Evolutionary conservation across 2,329 filamentous ascomycete genomes (phyloP).

Genomic region (Ophioceras dolichostomum): DNA sequence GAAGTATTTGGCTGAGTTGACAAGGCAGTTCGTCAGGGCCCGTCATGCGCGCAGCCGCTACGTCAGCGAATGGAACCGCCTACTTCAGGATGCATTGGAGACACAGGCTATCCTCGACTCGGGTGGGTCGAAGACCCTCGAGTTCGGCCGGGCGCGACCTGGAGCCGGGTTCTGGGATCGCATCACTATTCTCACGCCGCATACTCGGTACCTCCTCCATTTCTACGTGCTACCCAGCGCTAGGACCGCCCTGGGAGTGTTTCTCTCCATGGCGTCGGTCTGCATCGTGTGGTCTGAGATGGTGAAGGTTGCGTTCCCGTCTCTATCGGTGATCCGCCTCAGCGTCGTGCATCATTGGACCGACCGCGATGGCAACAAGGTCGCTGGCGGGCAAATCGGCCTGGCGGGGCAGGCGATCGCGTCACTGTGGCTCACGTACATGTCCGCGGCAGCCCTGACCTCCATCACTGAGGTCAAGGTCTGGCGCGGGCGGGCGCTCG

Average conservation of each 20-base stretch:
- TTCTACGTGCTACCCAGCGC: slow-evolving; percentile 60
- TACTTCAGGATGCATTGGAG: slow-evolving; percentile 62
- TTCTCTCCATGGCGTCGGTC: slow-evolving; percentile 64
- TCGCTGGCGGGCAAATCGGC: slow-evolving; percentile 68
- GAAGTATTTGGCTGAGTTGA: slow-evolving; percentile 83
- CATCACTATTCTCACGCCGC: slow-evolving; percentile 59
- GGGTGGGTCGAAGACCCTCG: slow-evolving; percentile 64
- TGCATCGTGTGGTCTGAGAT: slow-evolving; percentile 91
- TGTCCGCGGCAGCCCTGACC: slow-evolving; percentile 80
- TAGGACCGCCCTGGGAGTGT: slow-evolving; percentile 49
- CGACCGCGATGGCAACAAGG: slow-evolving; percentile 53
- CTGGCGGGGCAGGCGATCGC: slow-evolving; percentile 80
- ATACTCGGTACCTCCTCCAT: slow-evolving; percentile 68
- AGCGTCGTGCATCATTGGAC: slow-evolving; percentile 66
- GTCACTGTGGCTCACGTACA: slow-evolving; percentile 85
- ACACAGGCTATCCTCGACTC: slow-evolving; percentile 79
- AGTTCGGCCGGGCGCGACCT: slow-evolving; percentile 52
- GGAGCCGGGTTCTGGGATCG: slow-evolving; percentile 41
- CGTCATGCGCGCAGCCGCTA: slow-evolving; percentile 76
- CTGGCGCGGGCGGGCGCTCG: slow-evolving; percentile 91
- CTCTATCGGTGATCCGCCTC: slow-evolving; percentile 56
- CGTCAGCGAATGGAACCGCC: slow-evolving; percentile 69
- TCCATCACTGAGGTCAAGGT: slow-evolving; percentile 89
- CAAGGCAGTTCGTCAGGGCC: slow-evolving; percentile 67
- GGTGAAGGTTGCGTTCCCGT: slow-evolving; percentile 68